Evolutionary conservation across 768 basidiomycete genomes (phyloP), one percentile per base, ranked within the genome.

Genomic region (Podaxis sp.): DNA sequence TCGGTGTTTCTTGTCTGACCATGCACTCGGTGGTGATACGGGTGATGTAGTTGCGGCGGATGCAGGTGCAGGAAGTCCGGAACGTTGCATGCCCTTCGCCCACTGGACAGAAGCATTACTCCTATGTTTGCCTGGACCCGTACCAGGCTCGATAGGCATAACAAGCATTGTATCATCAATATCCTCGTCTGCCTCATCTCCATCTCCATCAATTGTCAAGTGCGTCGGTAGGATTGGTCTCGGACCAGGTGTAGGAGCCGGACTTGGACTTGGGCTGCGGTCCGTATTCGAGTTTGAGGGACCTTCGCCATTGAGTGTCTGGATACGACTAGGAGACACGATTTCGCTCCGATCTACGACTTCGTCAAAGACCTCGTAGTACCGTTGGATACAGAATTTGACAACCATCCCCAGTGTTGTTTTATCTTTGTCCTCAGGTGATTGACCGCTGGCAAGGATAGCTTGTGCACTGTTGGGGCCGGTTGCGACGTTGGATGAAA

Each of bases 331-430:
- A 2, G 72, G 76, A 1, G 76, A 75, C 13, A 84, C 65, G 2
- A 86, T 86, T 66, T 93, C 91, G 63, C 81, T 82, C 15, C 86
- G 83, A 74, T 93, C 93, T 61, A 73, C 75, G n/a, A 89, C 74
- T 67, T 94, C 93, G 70, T 93, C 92, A 67, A 95, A 95, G 33
- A 94, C 78, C 71, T 95, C 93, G 71, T 88, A 93, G 71, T 94
- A 95, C 48, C 85, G 84, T 68, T 89, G 83, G 56, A 94, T 93
- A 72, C 90, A 94, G 48, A 91, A 75, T 70, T 87, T 87, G 72
- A 93, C 78, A 46, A 94, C 77, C 64, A 80, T 77, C 2, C 91
- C 91, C 0, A 95, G 77, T 0, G 91, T 92, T 8, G 85, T 86
- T 66, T 76, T 77, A 37, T 82, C 83, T 67, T 85, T 46, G 20